A percentile compares a stretch with the other conserved stretches of the same genome.
Evolutionary conservation across 305 asterid species (phyloP).

Genomic region (Fraxinus floribunda): DNA sequence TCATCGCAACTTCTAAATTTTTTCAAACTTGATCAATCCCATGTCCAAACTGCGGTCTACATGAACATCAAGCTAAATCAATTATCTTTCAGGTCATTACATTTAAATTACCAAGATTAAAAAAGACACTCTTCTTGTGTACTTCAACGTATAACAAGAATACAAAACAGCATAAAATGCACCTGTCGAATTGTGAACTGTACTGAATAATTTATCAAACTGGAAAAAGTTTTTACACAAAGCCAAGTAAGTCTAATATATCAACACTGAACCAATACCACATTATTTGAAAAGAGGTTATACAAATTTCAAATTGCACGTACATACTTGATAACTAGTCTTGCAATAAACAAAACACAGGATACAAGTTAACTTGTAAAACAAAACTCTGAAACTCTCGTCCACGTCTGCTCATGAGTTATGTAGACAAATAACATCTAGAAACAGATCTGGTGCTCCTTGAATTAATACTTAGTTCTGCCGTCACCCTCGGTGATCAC

Average conservation of each 20-base stretch:
- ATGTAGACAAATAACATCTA: slow-evolving; percentile 13
- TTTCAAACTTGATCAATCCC: background rate
- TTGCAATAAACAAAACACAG: background rate
- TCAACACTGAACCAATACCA: background rate
- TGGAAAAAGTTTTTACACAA: too few species aligned
- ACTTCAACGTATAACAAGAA: too few species aligned
- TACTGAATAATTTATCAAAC: too few species aligned
- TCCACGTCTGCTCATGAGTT: background rate
- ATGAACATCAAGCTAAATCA: background rate
- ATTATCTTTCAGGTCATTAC: background rate
- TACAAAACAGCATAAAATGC: too few species aligned
- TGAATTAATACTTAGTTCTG: slow-evolving; percentile 27
- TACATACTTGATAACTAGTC: background rate
- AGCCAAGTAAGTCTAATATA: too few species aligned
- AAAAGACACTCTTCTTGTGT: background rate
- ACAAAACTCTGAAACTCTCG: slow-evolving; percentile 3
- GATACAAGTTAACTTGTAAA: slow-evolving; percentile 15
- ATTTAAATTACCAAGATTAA: background rate
- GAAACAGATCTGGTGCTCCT: background rate
- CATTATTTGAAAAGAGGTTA: background rate
- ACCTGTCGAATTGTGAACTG: too few species aligned
- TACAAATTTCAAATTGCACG: background rate
- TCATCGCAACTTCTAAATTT: background rate
- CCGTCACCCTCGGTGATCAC: slow-evolving; percentile 47
- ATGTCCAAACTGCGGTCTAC: background rate